Percentiles rank a stretch among this genome's conserved stretches.
These are phyloP conservation scores for Aspergillus sp. DNA, from an alignment of 2,329 filamentous ascomycete species.

Conservation along the genomic window DNA sequence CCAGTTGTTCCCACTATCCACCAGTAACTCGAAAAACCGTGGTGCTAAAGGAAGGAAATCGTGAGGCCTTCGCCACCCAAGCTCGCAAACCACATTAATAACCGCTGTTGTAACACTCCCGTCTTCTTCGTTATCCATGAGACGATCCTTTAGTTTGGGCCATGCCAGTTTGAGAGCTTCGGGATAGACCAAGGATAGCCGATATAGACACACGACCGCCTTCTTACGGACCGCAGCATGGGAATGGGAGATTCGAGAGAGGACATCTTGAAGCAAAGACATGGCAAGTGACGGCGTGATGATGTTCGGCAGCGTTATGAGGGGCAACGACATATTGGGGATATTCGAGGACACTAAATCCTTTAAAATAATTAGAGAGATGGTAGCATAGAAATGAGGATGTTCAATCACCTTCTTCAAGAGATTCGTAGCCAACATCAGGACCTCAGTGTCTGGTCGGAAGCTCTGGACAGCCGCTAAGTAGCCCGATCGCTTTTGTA, in stretches of 20 bases:
- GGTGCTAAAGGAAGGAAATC: constrained; percentile 93
- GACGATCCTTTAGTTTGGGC: constrained; percentile 93
- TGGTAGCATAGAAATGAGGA: background rate
- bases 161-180: constrained; percentile 89
- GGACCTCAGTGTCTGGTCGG: constrained; percentile 88
- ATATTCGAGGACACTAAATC: constrained; percentile 65
- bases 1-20: constrained; percentile 95
- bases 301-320: constrained; percentile 88
- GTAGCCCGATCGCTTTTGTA: constrained; percentile 94
- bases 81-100: constrained; percentile 93
- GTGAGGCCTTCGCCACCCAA: constrained; percentile 89
- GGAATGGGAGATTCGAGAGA: constrained; percentile 84
- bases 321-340: constrained; percentile 79
- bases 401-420: constrained; percentile 72
- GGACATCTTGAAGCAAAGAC: constrained; percentile 79
- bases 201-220: constrained; percentile 89
- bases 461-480: constrained; percentile 95
- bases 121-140: constrained; percentile 88
- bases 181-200: constrained; percentile 91
- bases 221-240: constrained; percentile 88
- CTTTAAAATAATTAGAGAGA: constrained; percentile 24
- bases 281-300: constrained; percentile 90
- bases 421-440: constrained; percentile 96
- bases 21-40: constrained; percentile 84
- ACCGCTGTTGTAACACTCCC: constrained; percentile 92